Percentiles rank a stretch among this genome's conserved stretches.
phyloP scores from a whole-genome alignment of 345 rosid species.

The Isatis tinctoria region DNA sequence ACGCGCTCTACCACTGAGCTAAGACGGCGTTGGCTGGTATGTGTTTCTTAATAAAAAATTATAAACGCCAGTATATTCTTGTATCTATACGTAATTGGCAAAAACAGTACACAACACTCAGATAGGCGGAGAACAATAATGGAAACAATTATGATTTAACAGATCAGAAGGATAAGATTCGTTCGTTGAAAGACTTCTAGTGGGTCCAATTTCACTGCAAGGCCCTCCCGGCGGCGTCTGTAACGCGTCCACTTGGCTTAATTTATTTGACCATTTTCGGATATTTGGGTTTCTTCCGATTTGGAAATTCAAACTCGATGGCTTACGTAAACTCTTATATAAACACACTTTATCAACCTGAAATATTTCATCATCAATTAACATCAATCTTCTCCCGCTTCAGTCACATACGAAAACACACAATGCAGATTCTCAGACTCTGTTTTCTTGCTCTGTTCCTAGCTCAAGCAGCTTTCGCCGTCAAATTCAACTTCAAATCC shows the following conservation, averaged over 20 bases:
- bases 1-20: neutral
- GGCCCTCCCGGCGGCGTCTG: neutral
- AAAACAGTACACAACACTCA: too few relatives aligned
- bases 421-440: slow-evolving; percentile 28
- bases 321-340: slow-evolving; percentile 15
- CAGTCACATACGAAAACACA: neutral
- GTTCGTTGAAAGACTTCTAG: slow-evolving; percentile 6
- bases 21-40: neutral
- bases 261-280: slow-evolving; percentile 20
- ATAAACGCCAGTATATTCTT: too few relatives aligned
- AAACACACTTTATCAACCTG: neutral
- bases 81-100: too few relatives aligned
- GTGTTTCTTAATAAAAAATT: neutral
- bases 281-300: neutral
- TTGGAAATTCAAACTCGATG: slow-evolving; percentile 16
- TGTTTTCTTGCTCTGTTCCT: slow-evolving; percentile 30
- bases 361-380: neutral
- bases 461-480: slow-evolving; percentile 15
- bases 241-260: slow-evolving; percentile 26
- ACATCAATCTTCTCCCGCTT: neutral
- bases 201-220: slow-evolving; percentile 2
- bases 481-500: slow-evolving; percentile 21
- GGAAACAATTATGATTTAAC: neutral
- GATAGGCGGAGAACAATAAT: too few relatives aligned
- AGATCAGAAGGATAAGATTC: neutral